Conservation (phyloP, 2,329 filamentous ascomycete species). For the Blastomyces gilchristii region DNA sequence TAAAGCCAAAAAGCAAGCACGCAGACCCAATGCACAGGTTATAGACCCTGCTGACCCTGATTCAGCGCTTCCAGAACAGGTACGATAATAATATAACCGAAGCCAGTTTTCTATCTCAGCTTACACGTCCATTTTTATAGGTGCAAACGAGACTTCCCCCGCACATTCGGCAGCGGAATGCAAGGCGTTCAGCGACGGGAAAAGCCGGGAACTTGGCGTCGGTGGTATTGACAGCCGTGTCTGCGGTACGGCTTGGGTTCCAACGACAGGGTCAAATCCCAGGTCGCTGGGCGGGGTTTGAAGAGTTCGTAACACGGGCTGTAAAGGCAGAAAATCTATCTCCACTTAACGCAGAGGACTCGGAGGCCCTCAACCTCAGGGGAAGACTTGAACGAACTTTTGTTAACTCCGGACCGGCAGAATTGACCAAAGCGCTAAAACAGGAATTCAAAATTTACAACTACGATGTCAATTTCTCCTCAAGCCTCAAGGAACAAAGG, state of each 20-base stretch:
- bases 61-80: background rate
- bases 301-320: slow-evolving; percentile 1
- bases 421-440: slow-evolving; percentile 49
- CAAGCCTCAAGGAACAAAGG: slow-evolving; percentile 49
- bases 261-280: background rate
- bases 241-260: slow-evolving; percentile 1
- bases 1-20: slow-evolving; percentile 14
- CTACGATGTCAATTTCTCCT: slow-evolving; percentile 47
- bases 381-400: slow-evolving; percentile 10
- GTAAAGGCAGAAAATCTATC: slow-evolving; percentile 7
- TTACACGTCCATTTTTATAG: background rate
- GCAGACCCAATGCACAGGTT: background rate
- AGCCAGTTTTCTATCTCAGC: background rate
- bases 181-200: background rate
- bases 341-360: background rate
- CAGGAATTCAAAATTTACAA: slow-evolving; percentile 60
- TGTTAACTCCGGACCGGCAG: slow-evolving; percentile 34
- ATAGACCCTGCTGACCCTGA: background rate
- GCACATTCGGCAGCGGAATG: background rate
- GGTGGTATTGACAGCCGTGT: slow-evolving; percentile 3
- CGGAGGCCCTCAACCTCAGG: slow-evolving; percentile 4
- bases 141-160: background rate
- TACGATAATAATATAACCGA: background rate
- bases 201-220: background rate
- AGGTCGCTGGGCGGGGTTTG: background rate